These are phyloP conservation scores for Penicillium vulpinum DNA, from an alignment of 2,329 filamentous ascomycete genomes.

Conservation along the genomic window DNA sequence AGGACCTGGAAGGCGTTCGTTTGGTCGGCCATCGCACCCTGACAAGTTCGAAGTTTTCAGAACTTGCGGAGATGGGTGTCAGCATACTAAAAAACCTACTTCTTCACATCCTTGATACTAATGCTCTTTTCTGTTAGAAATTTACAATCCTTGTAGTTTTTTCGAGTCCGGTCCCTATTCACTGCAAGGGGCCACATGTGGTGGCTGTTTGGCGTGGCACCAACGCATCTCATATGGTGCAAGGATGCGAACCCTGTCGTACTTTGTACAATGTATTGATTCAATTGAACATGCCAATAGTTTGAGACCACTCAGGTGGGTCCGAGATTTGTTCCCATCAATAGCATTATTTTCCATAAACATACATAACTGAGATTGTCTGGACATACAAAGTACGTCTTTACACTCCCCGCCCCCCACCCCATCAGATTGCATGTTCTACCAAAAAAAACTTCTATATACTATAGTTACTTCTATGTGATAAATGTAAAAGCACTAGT, in stretches of 20 bases:
- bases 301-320: neutral
- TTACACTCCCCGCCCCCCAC: too few species aligned
- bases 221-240: neutral
- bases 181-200: neutral
- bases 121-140: neutral
- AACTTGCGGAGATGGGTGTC: neutral
- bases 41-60: too few species aligned
- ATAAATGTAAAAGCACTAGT: too few species aligned
- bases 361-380: too few species aligned
- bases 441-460: too few species aligned
- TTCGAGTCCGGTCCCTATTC: neutral
- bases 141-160: slow-evolving; percentile 1
- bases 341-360: too few species aligned
- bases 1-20: slow-evolving; percentile 4
- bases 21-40: slow-evolving; percentile 10
- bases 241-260: neutral
- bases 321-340: neutral
- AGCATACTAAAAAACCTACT: neutral
- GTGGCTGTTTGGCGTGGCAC: too few species aligned
- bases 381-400: too few species aligned
- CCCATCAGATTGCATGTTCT: too few species aligned
- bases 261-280: neutral
- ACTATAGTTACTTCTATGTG: too few species aligned
- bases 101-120: neutral
- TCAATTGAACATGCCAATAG: neutral